These are phyloP conservation scores for Seiridium unicorne DNA, from an alignment of 2,329 filamentous ascomycete species.

Conservation along the genomic window DNA sequence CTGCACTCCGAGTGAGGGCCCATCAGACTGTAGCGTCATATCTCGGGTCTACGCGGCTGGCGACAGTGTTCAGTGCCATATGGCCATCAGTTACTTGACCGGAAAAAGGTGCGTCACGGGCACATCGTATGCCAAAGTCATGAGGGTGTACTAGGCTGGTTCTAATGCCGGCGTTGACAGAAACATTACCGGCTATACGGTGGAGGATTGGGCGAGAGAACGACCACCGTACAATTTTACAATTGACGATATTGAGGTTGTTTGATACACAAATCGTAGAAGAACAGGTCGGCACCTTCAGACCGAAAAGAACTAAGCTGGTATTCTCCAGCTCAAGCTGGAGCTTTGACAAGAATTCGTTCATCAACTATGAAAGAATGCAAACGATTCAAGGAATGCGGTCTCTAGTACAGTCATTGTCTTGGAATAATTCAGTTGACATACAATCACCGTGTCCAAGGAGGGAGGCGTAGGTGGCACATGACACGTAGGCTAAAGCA, in stretches of 20 bases:
- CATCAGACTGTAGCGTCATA: background rate
- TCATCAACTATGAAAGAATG: too few species aligned
- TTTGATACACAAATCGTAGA: background rate
- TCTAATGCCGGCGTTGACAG: background rate
- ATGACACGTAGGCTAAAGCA: too few species aligned
- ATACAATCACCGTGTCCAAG: too few species aligned
- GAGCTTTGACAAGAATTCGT: too few species aligned
- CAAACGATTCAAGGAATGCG: too few species aligned
- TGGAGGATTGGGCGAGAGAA: constrained; percentile 1
- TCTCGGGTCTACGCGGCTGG: background rate
- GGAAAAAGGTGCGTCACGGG: background rate
- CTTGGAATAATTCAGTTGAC: too few species aligned
- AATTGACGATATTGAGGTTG: background rate
- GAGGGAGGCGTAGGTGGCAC: too few species aligned
- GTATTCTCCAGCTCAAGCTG: too few species aligned
- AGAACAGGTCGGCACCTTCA: background rate
- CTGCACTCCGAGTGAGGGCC: background rate
- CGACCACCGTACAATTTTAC: background rate
- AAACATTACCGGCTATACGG: background rate
- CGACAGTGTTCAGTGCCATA: background rate
- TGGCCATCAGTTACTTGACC: background rate
- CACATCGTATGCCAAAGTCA: background rate
- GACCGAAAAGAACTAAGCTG: background rate
- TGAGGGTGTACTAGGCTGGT: too few species aligned
- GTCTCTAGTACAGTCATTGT: too few species aligned